Conservation (phyloP, 2,329 filamentous ascomycete species). For the Botryotinia narcissicola region DNA sequence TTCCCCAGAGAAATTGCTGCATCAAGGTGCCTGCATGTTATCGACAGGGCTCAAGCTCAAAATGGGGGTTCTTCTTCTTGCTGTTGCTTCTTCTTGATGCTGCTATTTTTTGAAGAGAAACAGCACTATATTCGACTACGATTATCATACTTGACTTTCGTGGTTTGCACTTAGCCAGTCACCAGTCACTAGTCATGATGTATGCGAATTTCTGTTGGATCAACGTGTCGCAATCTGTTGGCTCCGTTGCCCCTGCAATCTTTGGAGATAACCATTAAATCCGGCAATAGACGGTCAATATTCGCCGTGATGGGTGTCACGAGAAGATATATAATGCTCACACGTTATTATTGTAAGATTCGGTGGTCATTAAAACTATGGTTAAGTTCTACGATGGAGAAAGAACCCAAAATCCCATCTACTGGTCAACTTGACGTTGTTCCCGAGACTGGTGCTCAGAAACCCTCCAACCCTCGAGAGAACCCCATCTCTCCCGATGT, state of each 20-base stretch:
- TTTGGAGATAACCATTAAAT: constrained; percentile 10
- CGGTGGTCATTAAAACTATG: neutral
- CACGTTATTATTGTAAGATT: neutral
- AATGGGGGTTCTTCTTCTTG: neutral
- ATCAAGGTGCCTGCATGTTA: constrained; percentile 1
- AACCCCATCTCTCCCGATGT: neutral
- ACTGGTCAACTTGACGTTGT: neutral
- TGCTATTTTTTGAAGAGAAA: neutral
- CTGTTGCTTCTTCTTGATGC: neutral
- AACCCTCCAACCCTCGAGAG: neutral
- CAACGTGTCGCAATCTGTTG: neutral
- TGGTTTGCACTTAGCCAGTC: neutral
- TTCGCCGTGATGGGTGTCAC: neutral
- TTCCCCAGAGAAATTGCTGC: neutral
- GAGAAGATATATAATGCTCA: neutral
- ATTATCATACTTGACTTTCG: neutral
- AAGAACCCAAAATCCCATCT: neutral
- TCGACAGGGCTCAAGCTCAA: neutral
- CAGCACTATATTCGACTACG: neutral
- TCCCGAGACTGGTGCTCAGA: neutral
- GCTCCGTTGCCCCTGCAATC: constrained; percentile 2
- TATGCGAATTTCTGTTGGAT: neutral
- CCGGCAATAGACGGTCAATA: neutral
- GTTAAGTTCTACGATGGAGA: neutral
- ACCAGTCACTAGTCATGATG: neutral